Evolutionary conservation across 768 basidiomycete species (phyloP).

Genomic region (Phylloporus arenicola): DNA sequence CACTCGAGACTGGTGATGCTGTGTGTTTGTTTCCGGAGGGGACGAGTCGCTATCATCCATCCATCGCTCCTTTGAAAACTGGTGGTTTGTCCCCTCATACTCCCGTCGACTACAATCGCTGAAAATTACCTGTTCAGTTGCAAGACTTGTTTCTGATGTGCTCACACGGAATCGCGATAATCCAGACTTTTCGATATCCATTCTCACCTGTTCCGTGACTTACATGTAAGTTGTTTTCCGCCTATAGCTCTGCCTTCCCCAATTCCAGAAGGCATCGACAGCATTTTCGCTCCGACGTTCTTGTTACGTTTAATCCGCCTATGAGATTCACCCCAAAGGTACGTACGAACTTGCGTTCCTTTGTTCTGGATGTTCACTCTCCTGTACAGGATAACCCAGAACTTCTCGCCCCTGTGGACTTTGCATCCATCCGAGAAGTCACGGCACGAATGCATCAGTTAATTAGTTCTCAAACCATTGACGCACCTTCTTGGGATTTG

Average conservation of each 20-base stretch:
- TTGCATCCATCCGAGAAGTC: constrained; percentile 49
- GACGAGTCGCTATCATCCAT: constrained; percentile 77
- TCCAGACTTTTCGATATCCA: constrained; percentile 63
- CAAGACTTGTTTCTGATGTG: constrained; percentile 75
- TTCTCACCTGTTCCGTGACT: constrained; percentile 76
- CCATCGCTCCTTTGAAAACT: constrained; percentile 83
- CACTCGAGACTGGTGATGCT: constrained; percentile 69
- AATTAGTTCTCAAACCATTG: constrained; percentile 73
- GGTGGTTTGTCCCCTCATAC: constrained; percentile 50
- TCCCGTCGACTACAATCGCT: background rate
- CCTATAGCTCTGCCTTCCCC: background rate
- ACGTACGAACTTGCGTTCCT: background rate
- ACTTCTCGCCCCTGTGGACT: constrained; percentile 62
- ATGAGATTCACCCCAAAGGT: constrained; percentile 63
- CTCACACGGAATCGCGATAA: constrained; percentile 63
- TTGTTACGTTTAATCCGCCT: constrained; percentile 76
- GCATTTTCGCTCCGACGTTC: constrained; percentile 82
- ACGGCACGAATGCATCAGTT: constrained; percentile 61
- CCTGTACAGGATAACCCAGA: constrained; percentile 57
- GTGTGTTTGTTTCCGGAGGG: constrained; percentile 87
- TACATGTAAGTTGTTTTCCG: constrained; percentile 52
- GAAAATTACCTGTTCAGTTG: constrained; percentile 41
- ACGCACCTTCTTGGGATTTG: constrained; percentile 81
- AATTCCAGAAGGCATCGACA: constrained; percentile 60
- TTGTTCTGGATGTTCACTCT: constrained; percentile 1